These are phyloP conservation scores for Russula lepida DNA, from an alignment of 768 basidiomycete species.

Conservation along the genomic window DNA sequence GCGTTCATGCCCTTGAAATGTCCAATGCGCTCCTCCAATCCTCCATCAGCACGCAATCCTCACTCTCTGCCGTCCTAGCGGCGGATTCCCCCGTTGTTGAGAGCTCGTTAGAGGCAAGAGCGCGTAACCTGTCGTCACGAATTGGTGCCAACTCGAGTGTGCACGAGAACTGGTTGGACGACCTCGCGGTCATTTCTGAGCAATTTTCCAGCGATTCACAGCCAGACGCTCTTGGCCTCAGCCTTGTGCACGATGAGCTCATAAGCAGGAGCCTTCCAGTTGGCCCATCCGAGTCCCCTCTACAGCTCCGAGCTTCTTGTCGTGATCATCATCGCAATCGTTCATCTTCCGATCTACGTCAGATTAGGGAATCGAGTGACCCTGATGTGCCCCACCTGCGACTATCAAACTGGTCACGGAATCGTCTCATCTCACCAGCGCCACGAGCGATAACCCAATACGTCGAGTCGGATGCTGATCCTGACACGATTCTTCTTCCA, in stretches of 20 bases:
- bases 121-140: conserved; percentile 43
- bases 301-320: conserved; percentile 2
- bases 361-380: not conserved
- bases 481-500: conserved; percentile 49
- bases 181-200: conserved; percentile 45
- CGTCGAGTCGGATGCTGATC: conserved; percentile 48
- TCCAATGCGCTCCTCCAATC: conserved; percentile 73
- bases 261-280: conserved; percentile 29
- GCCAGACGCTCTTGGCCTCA: conserved; percentile 6
- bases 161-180: conserved; percentile 55
- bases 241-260: conserved; percentile 4
- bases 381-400: conserved; percentile 36
- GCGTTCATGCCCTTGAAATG: conserved; percentile 79
- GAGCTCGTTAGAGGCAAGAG: conserved; percentile 38
- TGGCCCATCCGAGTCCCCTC: conserved; percentile 10
- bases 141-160: conserved; percentile 39
- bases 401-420: conserved; percentile 44
- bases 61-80: conserved; percentile 41
- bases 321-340: conserved; percentile 2
- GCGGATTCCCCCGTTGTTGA: conserved; percentile 38
- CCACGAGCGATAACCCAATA: conserved; percentile 73
- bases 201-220: conserved; percentile 1
- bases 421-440: conserved; percentile 53
- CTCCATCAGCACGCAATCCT: conserved; percentile 63
- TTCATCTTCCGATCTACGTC: conserved; percentile 15